Base-by-base conservation (phyloP, 495 filamentous ascomycete genomes). In the Tuber calosporum region DNA sequence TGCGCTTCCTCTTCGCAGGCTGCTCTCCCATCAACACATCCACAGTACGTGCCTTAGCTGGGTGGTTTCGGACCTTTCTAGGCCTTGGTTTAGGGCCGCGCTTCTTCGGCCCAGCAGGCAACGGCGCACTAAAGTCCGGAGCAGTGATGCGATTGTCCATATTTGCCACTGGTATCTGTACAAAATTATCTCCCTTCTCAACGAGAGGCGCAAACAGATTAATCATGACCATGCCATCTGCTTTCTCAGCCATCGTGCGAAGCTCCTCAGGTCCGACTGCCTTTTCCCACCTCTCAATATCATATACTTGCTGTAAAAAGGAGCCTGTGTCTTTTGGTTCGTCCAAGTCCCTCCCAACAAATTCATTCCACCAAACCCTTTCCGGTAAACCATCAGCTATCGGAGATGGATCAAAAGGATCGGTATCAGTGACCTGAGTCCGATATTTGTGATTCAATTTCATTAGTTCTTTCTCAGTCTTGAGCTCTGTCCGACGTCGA, bases 341-440 rank as follows among this genome's bases (percentile, higher is more conserved):
- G 38, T 70, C 75, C 20, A 79, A 70, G 42, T 76, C 68, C 37
- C 80, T 79, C 19, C 79, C 72, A 71, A 81, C 80, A 71, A 81
- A 81, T 72, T 81, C 77, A n/a, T 79, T 76, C 80, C 80, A 81
- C 80, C 80, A 81, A 69, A 79, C 71, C 58, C 80, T 70, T 37
- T 67, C 67, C 19, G 74, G 79, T 26, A 77, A 45, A 68, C 74
- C 74, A 38, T 79, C 77, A 34, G 72, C 77, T 19, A 68, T 78
- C 20, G 69, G 72, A 19, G 75, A 71, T 53, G 69, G 75, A 42
- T 78, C 75, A 39, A 74, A 79, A 43, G 72, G 71, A 48, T 76
- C 78, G 39, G 68, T 75, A 62, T 62, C 34, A 13, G 53, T 34
- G 38, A 58, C 66, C 69, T 80, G 72, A 11, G 73, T 77, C 20